Evolutionary conservation across 805 yeast species (phyloP).

Genomic region (Clavispora fructus): DNA sequence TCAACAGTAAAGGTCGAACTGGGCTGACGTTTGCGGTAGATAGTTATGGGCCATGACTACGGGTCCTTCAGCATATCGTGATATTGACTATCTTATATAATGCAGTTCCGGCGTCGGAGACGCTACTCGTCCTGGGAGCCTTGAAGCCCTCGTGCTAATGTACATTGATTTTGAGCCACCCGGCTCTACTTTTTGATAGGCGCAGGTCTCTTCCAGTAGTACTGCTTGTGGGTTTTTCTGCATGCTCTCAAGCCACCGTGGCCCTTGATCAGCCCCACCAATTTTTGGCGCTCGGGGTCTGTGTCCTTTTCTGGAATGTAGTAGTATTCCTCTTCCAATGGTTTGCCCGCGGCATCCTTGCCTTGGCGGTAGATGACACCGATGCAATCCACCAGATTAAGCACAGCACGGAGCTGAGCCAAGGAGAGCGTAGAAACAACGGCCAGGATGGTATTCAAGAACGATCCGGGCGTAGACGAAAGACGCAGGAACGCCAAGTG

Average conservation of each 20-base stretch:
- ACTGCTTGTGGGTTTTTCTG: constrained; percentile 90
- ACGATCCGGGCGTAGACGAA: constrained; percentile 80
- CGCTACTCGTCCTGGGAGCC: not conserved
- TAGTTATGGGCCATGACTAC: not conserved
- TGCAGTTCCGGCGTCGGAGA: not conserved
- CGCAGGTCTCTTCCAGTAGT: constrained; percentile 65
- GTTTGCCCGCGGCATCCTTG: constrained; percentile 95
- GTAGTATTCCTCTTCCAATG: constrained; percentile 89
- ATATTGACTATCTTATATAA: not conserved
- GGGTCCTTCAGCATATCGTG: not conserved
- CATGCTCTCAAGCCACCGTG: constrained; percentile 78
- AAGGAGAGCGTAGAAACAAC: constrained; percentile 43
- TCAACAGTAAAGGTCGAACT: not conserved
- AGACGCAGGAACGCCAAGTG: constrained; percentile 87
- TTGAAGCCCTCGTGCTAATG: not conserved
- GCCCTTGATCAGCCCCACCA: constrained; percentile 78
- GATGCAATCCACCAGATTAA: constrained; percentile 50
- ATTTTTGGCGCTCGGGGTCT: constrained; percentile 60
- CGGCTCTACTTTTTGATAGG: constrained; percentile 31
- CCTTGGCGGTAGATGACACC: constrained; percentile 90
- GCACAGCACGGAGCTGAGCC: constrained; percentile 39
- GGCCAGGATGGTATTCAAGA: constrained; percentile 57
- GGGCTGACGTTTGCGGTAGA: not conserved
- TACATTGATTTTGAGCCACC: not conserved
- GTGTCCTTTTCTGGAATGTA: constrained; percentile 79